Evolutionary conservation across 1,139 yeast species (phyloP).

Genomic region (Yamadazyma mexicana): DNA sequence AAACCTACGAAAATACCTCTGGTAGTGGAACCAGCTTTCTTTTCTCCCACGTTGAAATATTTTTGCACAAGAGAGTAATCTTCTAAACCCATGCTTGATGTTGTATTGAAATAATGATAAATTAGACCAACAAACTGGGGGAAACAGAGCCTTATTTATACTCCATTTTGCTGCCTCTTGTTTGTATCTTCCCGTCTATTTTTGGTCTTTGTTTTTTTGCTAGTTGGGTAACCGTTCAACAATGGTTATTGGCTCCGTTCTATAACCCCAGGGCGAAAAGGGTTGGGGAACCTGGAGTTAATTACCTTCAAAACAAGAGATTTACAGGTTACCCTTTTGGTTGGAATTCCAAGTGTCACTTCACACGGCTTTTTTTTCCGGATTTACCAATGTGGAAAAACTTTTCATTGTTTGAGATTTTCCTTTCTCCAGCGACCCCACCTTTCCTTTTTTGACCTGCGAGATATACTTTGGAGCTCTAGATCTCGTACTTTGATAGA

Average conservation of each 20-base stretch:
- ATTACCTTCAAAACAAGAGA: too few relatives aligned
- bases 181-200: too few relatives aligned
- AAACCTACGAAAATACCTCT: conserved; percentile 48
- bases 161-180: not conserved
- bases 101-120: not conserved
- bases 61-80: conserved; percentile 29
- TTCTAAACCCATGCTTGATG: conserved; percentile 36
- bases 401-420: not conserved
- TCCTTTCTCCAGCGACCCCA: not conserved
- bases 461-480: too few relatives aligned
- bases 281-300: not conserved
- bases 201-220: too few relatives aligned
- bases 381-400: not conserved
- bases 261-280: too few relatives aligned
- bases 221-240: not conserved
- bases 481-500: too few relatives aligned
- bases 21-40: conserved; percentile 50
- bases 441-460: not conserved
- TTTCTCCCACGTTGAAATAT: conserved; percentile 40
- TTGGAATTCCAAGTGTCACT: too few relatives aligned
- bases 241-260: too few relatives aligned
- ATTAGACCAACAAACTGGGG: not conserved
- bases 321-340: too few relatives aligned
- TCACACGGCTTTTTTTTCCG: not conserved
- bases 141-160: not conserved